Conservation (phyloP, 192 early-diverging fungal genomes). For the Linnemannia exigua region DNA sequence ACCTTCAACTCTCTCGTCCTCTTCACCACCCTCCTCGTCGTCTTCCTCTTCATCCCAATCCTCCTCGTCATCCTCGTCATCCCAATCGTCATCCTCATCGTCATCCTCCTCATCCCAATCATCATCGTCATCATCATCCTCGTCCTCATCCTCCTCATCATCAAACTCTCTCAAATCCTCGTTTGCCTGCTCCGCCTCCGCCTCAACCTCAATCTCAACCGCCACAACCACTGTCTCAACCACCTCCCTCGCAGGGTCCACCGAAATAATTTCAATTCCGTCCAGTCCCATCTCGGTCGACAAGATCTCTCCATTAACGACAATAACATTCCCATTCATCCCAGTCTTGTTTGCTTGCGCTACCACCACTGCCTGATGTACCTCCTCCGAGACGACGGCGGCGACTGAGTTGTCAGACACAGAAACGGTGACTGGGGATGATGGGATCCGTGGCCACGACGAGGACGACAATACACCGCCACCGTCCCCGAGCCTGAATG, state of each 20-base stretch:
- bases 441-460: neutral
- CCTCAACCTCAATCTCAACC: neutral
- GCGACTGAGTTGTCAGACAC: neutral
- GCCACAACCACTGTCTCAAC: neutral
- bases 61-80: neutral
- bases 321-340: neutral
- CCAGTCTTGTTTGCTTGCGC: neutral
- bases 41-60: neutral
- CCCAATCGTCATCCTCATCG: neutral
- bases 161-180: neutral
- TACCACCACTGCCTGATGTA: neutral
- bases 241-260: neutral
- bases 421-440: neutral
- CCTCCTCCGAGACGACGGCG: neutral
- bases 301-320: neutral
- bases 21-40: neutral
- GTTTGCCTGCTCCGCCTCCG: neutral
- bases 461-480: neutral
- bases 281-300: neutral
- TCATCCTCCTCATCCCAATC: neutral
- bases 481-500: neutral
- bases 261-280: slow-evolving; percentile 3
- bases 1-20: neutral
- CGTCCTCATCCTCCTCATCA: neutral
- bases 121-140: slow-evolving; percentile 4